Base-by-base conservation (phyloP, 1,284 basidiomycete genomes). In the Pisolithus thermaeus region DNA sequence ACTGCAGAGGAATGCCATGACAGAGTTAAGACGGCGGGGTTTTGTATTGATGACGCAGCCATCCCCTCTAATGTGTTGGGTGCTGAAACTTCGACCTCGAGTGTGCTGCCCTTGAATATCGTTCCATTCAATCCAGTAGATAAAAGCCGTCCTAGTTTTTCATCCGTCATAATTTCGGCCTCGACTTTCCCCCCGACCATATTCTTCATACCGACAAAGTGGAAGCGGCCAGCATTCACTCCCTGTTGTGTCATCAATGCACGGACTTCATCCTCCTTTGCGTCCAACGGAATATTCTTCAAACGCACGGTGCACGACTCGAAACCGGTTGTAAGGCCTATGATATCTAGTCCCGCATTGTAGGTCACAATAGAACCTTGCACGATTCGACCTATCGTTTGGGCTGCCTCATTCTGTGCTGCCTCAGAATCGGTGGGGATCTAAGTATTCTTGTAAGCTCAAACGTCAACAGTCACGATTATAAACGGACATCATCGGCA, bases 341-440 rank as follows among this genome's bases (percentile, higher is more conserved):
- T 60, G 25, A 80, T 64, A 20, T 72, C 61, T 35, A 80, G 58
- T 5, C 78, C 78, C 2, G 77, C 73, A n/a, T 66, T 66, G 44
- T 67, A 78, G 4, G 75, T 76, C 18, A 77, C 72, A 38, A 79
- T 73, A 12, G 75, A 74, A 2, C 72, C 76, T 18, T 68, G 65
- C 11, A 79, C 68, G n/a, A 76, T 56, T 42, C 69, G 68, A 48
- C 65, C 73, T 2, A 73, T 65, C 3, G 70, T 72, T 35, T 35
- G 4, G 32, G 12, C 12, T 42, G 73, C 74, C 36, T 78, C 75
- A 43, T 66, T 59, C 37, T 60, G 56, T 11, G 35, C 38, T 18
- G 51, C 27, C 23, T 46, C 22, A 7, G 28, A 36, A 14, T 18
- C 22, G 18, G 22, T 14, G 22, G 39, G 8, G n/a, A 20, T 18